Conservation (phyloP, 192 early-diverging fungal species). For the Rhizoclosmatium globosum region DNA sequence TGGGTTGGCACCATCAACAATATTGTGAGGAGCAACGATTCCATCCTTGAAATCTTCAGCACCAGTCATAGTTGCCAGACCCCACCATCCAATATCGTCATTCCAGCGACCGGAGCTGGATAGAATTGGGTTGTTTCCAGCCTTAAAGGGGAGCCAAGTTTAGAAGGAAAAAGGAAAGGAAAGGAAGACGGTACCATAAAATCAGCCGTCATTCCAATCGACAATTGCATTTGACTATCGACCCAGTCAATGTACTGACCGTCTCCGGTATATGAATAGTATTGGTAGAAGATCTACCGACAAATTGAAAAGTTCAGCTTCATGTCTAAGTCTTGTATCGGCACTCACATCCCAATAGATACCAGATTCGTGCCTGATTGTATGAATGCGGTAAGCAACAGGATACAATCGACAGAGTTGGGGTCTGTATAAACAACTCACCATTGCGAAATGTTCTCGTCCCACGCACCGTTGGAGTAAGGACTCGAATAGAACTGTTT, state of each 20-base stretch:
- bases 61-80: constrained; percentile 39
- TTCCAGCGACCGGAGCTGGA: constrained; percentile 51
- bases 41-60: constrained; percentile 15
- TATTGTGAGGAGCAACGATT: constrained; percentile 14
- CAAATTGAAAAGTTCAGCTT: not conserved
- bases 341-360: constrained; percentile 21
- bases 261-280: constrained; percentile 33
- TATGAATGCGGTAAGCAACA: not conserved
- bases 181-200: constrained; percentile 22
- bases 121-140: not conserved
- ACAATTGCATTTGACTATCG: constrained; percentile 21
- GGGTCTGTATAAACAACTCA: not conserved
- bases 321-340: not conserved
- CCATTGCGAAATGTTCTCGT: not conserved
- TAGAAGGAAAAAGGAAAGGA: constrained; percentile 13
- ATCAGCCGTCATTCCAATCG: constrained; percentile 7
- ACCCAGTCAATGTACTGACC: constrained; percentile 25
- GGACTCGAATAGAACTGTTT: not conserved
- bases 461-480: constrained; percentile 2
- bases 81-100: constrained; percentile 63
- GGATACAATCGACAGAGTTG: not conserved
- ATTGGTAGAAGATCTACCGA: constrained; percentile 20
- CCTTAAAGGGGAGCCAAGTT: not conserved
- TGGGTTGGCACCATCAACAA: not conserved
- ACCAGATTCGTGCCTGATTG: constrained; percentile 18